These are phyloP conservation scores for Microascus cirrosus DNA, from an alignment of 2,329 filamentous ascomycete genomes.

Conservation along the genomic window DNA sequence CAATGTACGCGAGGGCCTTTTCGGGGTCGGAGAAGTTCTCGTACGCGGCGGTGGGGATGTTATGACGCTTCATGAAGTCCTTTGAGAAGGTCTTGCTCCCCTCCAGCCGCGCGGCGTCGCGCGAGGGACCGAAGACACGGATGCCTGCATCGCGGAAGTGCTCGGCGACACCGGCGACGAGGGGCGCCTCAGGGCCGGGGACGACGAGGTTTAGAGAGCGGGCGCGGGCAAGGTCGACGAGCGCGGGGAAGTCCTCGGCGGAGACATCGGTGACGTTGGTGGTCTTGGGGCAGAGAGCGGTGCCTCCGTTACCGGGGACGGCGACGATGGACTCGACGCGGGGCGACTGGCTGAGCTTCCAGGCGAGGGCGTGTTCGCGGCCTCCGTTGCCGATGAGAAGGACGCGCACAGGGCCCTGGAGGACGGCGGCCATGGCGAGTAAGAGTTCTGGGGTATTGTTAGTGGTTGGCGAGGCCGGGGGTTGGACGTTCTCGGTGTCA, in stretches of 20 bases:
- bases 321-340: slow-evolving; percentile 64
- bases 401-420: slow-evolving; percentile 34
- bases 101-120: slow-evolving; percentile 79
- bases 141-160: slow-evolving; percentile 69
- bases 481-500: background rate
- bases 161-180: slow-evolving; percentile 81
- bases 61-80: slow-evolving; percentile 89
- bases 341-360: slow-evolving; percentile 80
- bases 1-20: slow-evolving; percentile 62
- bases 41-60: slow-evolving; percentile 84
- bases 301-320: slow-evolving; percentile 79
- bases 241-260: slow-evolving; percentile 64
- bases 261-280: slow-evolving; percentile 60
- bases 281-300: slow-evolving; percentile 57
- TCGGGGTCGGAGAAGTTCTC: slow-evolving; percentile 77
- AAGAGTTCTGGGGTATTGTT: background rate
- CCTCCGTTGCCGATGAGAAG: slow-evolving; percentile 90
- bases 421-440: slow-evolving; percentile 3
- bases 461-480: background rate
- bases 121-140: slow-evolving; percentile 74
- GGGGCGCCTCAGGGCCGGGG: slow-evolving; percentile 84
- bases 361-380: slow-evolving; percentile 86
- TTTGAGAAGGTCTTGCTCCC: slow-evolving; percentile 96
- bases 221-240: slow-evolving; percentile 64
- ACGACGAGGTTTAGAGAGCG: slow-evolving; percentile 73